phyloP scores from a whole-genome alignment of 2,329 filamentous ascomycete genomes.

The Sarocladiaceae sp. region DNA sequence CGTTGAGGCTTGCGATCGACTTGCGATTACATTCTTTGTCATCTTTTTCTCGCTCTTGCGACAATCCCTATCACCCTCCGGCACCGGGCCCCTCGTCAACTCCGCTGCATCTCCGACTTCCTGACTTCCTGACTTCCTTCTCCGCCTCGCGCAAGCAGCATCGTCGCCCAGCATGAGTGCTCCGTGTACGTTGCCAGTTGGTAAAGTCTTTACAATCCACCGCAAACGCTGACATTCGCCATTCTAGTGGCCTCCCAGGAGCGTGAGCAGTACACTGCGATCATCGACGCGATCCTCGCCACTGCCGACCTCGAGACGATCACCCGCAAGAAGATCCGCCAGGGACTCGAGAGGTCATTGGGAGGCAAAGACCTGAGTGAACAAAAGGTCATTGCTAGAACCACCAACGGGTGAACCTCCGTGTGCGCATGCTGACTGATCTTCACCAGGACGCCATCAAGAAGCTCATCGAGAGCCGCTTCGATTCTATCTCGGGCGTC shows the following conservation, averaged over 20 bases:
- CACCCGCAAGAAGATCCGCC: conserved; percentile 56
- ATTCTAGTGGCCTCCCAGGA: conserved; percentile 27
- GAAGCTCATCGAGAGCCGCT: conserved; percentile 64
- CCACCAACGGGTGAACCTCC: neutral
- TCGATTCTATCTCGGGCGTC: conserved; percentile 58
- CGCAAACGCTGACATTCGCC: no score
- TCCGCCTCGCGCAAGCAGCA: no score
- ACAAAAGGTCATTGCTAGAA: conserved; percentile 43
- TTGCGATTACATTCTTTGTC: no score
- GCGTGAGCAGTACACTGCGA: conserved; percentile 44
- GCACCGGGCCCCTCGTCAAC: no score
- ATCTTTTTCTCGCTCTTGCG: no score
- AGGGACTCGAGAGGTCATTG: conserved; percentile 47
- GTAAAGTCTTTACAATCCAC: no score
- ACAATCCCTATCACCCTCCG: no score
- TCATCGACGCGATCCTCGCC: conserved; percentile 55
- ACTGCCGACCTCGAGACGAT: conserved; percentile 56
- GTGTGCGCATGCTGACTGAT: neutral
- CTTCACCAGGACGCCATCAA: conserved; percentile 59
- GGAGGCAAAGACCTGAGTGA: conserved; percentile 51
- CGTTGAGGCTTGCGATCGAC: no score
- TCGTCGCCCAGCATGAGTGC: no score
- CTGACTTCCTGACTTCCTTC: no score
- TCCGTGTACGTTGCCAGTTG: no score
- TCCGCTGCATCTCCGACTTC: no score